Percentiles rank a stretch among this genome's conserved stretches.
phyloP scores from a whole-genome alignment of 2,329 filamentous ascomycete genomes.

The Claviceps maximensis region DNA sequence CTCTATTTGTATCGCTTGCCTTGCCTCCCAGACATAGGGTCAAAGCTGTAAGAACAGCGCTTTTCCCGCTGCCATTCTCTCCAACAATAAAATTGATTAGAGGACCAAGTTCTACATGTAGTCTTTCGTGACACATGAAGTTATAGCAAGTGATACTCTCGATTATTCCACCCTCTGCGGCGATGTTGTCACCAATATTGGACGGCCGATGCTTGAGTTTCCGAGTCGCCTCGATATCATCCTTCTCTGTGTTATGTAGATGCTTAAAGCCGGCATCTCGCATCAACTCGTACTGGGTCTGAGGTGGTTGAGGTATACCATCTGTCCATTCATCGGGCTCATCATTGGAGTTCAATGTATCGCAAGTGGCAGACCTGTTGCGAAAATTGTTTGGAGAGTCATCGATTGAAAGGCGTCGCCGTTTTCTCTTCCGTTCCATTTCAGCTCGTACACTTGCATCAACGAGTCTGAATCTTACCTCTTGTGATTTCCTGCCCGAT shows the following conservation, averaged over 20 bases:
- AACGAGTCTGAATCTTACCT: not conserved
- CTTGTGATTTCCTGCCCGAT: not conserved
- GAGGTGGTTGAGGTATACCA: conserved; percentile 21
- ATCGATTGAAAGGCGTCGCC: conserved; percentile 1
- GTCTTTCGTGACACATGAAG: conserved; percentile 87
- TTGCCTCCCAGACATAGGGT: conserved; percentile 93
- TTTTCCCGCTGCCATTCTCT: conserved; percentile 96
- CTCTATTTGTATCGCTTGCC: conserved; percentile 83
- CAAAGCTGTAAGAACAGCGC: conserved; percentile 83
- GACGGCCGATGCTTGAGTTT: conserved; percentile 38
- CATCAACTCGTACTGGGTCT: conserved; percentile 49
- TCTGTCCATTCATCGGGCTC: not conserved
- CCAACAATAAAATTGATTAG: conserved; percentile 97
- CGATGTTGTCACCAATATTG: conserved; percentile 51
- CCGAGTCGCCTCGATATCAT: conserved; percentile 53
- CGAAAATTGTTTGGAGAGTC: not conserved
- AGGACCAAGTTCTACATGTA: conserved; percentile 77
- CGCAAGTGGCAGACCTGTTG: not conserved
- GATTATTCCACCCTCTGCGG: conserved; percentile 75
- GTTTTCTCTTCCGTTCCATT: conserved; percentile 12
- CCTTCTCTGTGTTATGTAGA: conserved; percentile 40
- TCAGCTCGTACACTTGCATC: not conserved
- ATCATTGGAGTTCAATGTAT: conserved; percentile 3
- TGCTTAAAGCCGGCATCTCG: conserved; percentile 47
- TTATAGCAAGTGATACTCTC: conserved; percentile 78